Conservation (phyloP, 345 rosid species). For the Triadica sebifera region DNA sequence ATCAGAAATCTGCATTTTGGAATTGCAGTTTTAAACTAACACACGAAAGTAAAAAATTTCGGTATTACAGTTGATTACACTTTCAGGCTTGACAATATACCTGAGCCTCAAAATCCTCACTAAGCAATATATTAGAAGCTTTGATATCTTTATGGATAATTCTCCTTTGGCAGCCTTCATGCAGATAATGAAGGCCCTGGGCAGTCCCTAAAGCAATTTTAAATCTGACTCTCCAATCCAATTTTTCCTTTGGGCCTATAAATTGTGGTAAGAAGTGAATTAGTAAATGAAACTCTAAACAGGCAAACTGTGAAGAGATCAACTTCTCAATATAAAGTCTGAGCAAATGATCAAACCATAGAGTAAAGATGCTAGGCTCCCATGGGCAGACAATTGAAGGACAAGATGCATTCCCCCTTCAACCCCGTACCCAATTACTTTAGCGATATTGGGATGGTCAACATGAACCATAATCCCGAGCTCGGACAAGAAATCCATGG, state of each 20-base stretch:
- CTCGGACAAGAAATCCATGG: constrained; percentile 76
- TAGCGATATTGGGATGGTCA: constrained; percentile 92
- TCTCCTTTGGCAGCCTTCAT: constrained; percentile 86
- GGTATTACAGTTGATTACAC: not conserved
- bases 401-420: constrained; percentile 97
- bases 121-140: constrained; percentile 83
- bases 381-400: constrained; percentile 80
- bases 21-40: constrained; percentile 9
- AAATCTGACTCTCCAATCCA: constrained; percentile 60
- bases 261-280: not conserved
- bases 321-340: not conserved
- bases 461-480: constrained; percentile 90
- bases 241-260: constrained; percentile 57
- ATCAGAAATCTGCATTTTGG: constrained; percentile 72
- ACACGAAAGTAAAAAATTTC: not conserved
- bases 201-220: constrained; percentile 84
- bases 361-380: constrained; percentile 79
- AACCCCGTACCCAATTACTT: constrained; percentile 77
- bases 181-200: constrained; percentile 75
- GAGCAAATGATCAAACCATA: constrained; percentile 47
- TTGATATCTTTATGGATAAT: constrained; percentile 93
- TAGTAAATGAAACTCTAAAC: not conserved
- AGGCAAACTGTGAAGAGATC: constrained; percentile 3
- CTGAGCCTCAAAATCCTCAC: constrained; percentile 83
- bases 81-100: constrained; percentile 26